These are phyloP conservation scores for Globisporangium cystogenes DNA, from an alignment of 352 stramenopile genomes.

Conservation along the genomic window DNA sequence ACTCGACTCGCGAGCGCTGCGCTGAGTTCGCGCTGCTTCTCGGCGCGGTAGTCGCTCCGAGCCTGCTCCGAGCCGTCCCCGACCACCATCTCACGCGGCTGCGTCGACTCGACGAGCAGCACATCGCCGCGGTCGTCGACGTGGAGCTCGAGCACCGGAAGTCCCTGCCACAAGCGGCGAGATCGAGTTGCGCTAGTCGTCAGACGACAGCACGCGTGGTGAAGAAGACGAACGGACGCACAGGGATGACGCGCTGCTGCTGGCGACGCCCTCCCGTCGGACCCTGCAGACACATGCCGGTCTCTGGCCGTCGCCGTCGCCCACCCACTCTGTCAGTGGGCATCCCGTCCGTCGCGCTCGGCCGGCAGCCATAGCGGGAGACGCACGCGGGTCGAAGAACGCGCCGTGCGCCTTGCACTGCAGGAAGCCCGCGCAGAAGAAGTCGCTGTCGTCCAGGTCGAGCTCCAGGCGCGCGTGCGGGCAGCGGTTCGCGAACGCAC, in stretches of 20 bases:
- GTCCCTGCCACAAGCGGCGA: conserved; percentile 15
- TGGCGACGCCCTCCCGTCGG: conserved; percentile 26
- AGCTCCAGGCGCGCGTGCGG: conserved; percentile 68
- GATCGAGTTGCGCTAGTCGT: conserved; percentile 3
- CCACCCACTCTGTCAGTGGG: background rate
- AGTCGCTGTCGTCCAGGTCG: conserved; percentile 76
- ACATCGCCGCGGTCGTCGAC: conserved; percentile 36
- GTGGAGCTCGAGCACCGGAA: conserved; percentile 31
- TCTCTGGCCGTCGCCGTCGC: conserved; percentile 17
- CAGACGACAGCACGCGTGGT: background rate
- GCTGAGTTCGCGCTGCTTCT: conserved; percentile 40
- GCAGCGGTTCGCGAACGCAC: conserved; percentile 62
- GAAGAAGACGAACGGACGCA: conserved; percentile 4
- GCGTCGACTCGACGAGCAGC: conserved; percentile 15
- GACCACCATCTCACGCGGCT: conserved; percentile 11
- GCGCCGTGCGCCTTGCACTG: conserved; percentile 79
- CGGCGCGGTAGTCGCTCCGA: conserved; percentile 26
- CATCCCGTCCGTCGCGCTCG: too few species aligned
- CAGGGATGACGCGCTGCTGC: conserved; percentile 23
- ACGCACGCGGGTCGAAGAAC: conserved; percentile 66
- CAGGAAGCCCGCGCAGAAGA: conserved; percentile 74
- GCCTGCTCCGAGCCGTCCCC: conserved; percentile 11
- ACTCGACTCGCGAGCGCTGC: conserved; percentile 28
- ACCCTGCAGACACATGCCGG: conserved; percentile 58
- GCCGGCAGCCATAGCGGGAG: too few species aligned